phyloP scores from a whole-genome alignment of 2,329 filamentous ascomycete genomes.

The Dothidotthia symphoricarpi region DNA sequence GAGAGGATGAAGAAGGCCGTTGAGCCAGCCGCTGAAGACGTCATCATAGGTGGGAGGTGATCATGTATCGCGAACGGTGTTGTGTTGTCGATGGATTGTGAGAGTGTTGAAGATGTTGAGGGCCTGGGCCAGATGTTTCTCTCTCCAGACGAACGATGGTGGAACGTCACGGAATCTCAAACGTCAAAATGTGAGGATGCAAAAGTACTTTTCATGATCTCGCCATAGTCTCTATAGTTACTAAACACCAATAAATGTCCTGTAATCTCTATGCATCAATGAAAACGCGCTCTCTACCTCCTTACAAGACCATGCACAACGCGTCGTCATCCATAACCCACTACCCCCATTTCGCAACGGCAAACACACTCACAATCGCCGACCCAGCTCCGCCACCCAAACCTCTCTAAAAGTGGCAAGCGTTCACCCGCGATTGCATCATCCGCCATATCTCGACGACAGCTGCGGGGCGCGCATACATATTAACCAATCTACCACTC shows the following conservation, averaged over 20 bases:
- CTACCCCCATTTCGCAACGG: constrained; percentile 4
- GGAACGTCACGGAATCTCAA: no score
- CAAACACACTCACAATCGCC: constrained; percentile 11
- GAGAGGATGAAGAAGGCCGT: constrained; percentile 73
- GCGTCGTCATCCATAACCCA: constrained; percentile 7
- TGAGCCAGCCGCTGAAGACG: constrained; percentile 69
- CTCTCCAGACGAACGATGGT: constrained; percentile 1
- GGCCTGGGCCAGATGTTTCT: constrained; percentile 10
- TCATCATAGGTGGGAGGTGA: constrained; percentile 32
- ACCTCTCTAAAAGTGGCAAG: constrained; percentile 11
- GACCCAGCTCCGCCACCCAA: constrained; percentile 9
- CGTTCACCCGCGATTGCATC: constrained; percentile 30
- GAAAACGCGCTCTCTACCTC: no score
- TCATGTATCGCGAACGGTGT: constrained; percentile 14
- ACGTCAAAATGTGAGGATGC: no score
- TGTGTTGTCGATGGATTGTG: constrained; percentile 5
- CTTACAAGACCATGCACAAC: neutral
- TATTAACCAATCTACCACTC: constrained; percentile 16
- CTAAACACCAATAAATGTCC: no score
- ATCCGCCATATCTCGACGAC: constrained; percentile 16
- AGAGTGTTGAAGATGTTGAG: constrained; percentile 3
- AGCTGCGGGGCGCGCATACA: constrained; percentile 31
- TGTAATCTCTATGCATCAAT: no score
- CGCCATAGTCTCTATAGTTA: neutral
- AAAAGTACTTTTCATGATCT: no score